These are phyloP conservation scores for Penicillium herquei DNA, from an alignment of 495 filamentous ascomycete genomes.

Conservation along the genomic window DNA sequence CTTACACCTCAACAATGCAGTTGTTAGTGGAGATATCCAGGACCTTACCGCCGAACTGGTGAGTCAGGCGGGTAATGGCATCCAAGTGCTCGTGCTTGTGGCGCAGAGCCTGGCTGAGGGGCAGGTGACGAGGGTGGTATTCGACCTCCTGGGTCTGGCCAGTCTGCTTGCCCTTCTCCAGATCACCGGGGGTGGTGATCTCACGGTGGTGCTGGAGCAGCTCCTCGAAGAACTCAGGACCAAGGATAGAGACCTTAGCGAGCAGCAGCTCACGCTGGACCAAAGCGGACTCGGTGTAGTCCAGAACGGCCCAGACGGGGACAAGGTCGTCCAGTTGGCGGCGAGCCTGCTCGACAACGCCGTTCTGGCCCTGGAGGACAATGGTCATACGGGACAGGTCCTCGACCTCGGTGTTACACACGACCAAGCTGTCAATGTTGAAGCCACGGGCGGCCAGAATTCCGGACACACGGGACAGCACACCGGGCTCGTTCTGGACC, in stretches of 20 bases:
- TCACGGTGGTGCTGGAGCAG: slow-evolving; percentile 89
- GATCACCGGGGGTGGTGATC: slow-evolving; percentile 52
- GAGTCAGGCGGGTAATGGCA: slow-evolving; percentile 89
- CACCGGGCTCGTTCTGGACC: slow-evolving; percentile 97
- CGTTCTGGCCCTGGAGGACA: slow-evolving; percentile 91
- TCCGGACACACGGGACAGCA: slow-evolving; percentile 92
- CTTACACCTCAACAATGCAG: slow-evolving; percentile 96
- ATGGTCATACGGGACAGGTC: slow-evolving; percentile 98
- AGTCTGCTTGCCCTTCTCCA: slow-evolving; percentile 33
- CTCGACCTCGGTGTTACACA: slow-evolving; percentile 97
- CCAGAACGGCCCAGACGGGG: slow-evolving; percentile 95
- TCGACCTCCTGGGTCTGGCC: slow-evolving; percentile 23
- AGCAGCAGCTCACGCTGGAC: slow-evolving; percentile 94
- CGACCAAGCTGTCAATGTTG: slow-evolving; percentile 98
- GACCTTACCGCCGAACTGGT: slow-evolving; percentile 97
- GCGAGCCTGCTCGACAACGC: slow-evolving; percentile 95
- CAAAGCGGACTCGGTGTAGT: slow-evolving; percentile 90
- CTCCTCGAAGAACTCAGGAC: slow-evolving; percentile 97
- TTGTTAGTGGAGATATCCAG: slow-evolving; percentile 97
- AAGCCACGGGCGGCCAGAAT: slow-evolving; percentile 95
- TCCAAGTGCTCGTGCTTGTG: slow-evolving; percentile 97
- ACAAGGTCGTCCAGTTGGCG: slow-evolving; percentile 95
- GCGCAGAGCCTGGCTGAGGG: slow-evolving; percentile 80
- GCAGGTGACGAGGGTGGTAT: slow-evolving; percentile 84
- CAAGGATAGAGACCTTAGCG: slow-evolving; percentile 94